A percentile compares a stretch with the other conserved stretches of the same genome.
Evolutionary conservation across 2,329 filamentous ascomycete species (phyloP).

Genomic region (Xylaria hypoxylon): DNA sequence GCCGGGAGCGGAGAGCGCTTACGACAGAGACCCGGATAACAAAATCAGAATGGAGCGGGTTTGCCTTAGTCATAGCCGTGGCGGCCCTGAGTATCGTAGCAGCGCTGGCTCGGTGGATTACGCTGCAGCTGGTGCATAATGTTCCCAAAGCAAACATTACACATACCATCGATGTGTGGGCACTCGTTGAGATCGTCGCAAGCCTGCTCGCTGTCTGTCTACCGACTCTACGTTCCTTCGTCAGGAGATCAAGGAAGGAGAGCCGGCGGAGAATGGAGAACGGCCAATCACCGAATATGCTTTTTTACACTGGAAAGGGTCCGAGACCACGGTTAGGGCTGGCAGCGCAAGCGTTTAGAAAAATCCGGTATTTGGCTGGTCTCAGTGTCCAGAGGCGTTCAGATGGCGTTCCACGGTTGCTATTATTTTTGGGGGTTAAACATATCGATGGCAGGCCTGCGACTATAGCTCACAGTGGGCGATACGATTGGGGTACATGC

Average conservation of each 20-base stretch:
- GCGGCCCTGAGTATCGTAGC: constrained; percentile 44
- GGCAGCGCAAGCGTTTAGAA: constrained; percentile 10
- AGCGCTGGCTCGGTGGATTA: constrained; percentile 42
- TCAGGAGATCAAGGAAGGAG: constrained; percentile 34
- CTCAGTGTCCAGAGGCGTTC: constrained; percentile 10
- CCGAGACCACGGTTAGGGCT: constrained; percentile 10
- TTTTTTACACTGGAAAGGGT: constrained; percentile 26
- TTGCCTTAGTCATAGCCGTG: constrained; percentile 42
- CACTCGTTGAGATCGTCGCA: constrained; percentile 45
- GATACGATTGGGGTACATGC: not conserved
- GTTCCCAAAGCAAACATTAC: constrained; percentile 45
- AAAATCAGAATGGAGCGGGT: constrained; percentile 42
- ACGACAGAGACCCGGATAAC: constrained; percentile 33
- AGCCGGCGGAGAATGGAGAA: constrained; percentile 23
- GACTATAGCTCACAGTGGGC: not conserved
- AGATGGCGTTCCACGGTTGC: not conserved
- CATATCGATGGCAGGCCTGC: not conserved
- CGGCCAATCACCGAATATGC: constrained; percentile 8
- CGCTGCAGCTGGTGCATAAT: constrained; percentile 39
- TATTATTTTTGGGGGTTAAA: not conserved
- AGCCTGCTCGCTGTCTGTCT: constrained; percentile 43
- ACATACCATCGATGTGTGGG: constrained; percentile 46
- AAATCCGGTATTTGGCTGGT: not conserved
- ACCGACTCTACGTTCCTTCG: constrained; percentile 42
- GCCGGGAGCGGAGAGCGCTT: constrained; percentile 35